Percentiles rank a stretch among this genome's conserved stretches.
Conservation (phyloP, 2,329 filamentous ascomycete genomes). For the Neofusicoccum sp. region DNA sequence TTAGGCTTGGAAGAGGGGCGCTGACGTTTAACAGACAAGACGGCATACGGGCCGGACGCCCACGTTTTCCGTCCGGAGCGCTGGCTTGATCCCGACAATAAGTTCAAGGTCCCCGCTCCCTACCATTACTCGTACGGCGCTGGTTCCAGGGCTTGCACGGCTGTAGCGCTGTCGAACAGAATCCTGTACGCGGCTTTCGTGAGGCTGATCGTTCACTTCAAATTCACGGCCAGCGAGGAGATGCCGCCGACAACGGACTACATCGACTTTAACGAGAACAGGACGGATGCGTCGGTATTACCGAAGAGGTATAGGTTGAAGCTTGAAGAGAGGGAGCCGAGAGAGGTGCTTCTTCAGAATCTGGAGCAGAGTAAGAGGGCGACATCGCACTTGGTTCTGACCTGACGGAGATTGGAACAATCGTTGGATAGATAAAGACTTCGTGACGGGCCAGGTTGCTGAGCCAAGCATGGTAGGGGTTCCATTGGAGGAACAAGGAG, state of each 20-base stretch:
- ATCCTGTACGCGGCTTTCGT: conserved; percentile 16
- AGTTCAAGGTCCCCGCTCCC: conserved; percentile 10
- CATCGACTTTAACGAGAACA: conserved; percentile 20
- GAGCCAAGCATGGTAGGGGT: too few species aligned
- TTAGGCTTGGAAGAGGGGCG: too few species aligned
- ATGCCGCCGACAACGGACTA: conserved; percentile 12
- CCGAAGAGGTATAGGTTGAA: conserved; percentile 14
- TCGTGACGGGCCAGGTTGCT: too few species aligned
- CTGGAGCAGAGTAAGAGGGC: conserved; percentile 7
- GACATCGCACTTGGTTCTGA: conserved; percentile 14
- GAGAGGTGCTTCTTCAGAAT: conserved; percentile 9
- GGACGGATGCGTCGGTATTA: conserved; percentile 11
- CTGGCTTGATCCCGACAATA: conserved; percentile 7
- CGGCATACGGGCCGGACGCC: conserved; percentile 15
- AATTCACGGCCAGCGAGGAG: conserved; percentile 11
- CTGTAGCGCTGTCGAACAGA: conserved; percentile 12
- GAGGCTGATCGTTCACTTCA: conserved; percentile 17
- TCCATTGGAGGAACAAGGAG: too few species aligned
- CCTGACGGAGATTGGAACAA: too few species aligned
- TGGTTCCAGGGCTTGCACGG: conserved; percentile 15
- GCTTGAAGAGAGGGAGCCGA: conserved; percentile 13
- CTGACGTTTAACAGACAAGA: conserved; percentile 5
- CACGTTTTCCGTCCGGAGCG: conserved; percentile 18
- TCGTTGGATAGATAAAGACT: background rate
- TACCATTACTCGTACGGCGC: conserved; percentile 21